These are phyloP conservation scores for Magnusiomyces ingens DNA, from an alignment of 1,139 yeast genomes.

Conservation along the genomic window DNA sequence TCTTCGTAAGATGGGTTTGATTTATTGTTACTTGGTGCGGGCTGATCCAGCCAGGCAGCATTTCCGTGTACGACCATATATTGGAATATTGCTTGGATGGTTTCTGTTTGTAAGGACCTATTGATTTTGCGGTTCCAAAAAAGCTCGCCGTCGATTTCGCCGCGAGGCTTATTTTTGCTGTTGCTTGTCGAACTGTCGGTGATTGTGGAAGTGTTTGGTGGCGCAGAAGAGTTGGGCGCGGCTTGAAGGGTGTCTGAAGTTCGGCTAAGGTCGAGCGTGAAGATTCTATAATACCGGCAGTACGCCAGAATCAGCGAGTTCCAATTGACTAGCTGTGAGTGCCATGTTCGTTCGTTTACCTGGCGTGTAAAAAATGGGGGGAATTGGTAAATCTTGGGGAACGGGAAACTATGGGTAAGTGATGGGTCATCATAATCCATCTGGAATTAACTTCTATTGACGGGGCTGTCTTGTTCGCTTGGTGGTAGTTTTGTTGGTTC, in stretches of 20 bases:
- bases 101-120: slow-evolving; percentile 50
- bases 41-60: slow-evolving; percentile 41
- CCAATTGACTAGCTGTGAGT: slow-evolving; percentile 65
- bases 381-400: slow-evolving; percentile 74
- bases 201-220: too few species aligned
- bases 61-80: slow-evolving; percentile 49
- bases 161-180: not conserved
- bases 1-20: slow-evolving; percentile 5
- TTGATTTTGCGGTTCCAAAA: slow-evolving; percentile 47
- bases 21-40: slow-evolving; percentile 6
- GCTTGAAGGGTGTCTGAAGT: slow-evolving; percentile 6
- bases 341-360: slow-evolving; percentile 72
- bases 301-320: slow-evolving; percentile 46
- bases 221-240: too few species aligned
- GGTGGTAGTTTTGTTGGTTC: too few species aligned
- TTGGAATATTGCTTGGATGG: slow-evolving; percentile 49
- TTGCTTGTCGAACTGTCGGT: not conserved
- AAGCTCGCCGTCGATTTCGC: slow-evolving; percentile 26
- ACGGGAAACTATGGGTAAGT: slow-evolving; percentile 23
- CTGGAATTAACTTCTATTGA: too few species aligned
- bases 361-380: slow-evolving; percentile 92
- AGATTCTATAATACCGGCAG: slow-evolving; percentile 51
- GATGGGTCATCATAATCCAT: slow-evolving; percentile 1
- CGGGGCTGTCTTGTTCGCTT: too few species aligned
- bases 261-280: slow-evolving; percentile 39